phyloP scores from a whole-genome alignment of 305 asterid species.

The Fraxinus sp. region DNA sequence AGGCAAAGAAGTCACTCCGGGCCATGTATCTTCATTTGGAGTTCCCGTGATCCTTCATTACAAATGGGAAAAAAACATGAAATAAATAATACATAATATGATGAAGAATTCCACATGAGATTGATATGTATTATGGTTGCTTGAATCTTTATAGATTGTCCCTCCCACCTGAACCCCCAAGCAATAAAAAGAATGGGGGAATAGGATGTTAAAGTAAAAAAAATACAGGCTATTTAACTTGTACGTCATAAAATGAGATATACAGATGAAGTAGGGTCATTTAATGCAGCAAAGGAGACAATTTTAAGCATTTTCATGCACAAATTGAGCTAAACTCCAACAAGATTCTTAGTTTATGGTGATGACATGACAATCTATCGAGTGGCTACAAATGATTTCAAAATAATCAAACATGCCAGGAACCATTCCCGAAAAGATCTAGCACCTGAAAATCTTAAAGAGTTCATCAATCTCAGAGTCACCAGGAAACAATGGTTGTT shows the following conservation, averaged over 20 bases:
- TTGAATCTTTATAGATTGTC: neutral
- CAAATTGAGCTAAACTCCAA: neutral
- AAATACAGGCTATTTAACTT: neutral
- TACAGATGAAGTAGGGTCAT: neutral
- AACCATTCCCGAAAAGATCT: slow-evolving; percentile 25
- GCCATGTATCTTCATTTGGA: slow-evolving; percentile 92
- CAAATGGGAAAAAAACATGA: slow-evolving; percentile 16
- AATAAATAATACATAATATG: neutral
- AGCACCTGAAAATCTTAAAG: slow-evolving; percentile 84
- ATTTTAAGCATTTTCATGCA: neutral
- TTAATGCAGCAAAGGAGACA: neutral
- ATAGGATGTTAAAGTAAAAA: neutral
- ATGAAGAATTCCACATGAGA: neutral
- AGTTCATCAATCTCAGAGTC: slow-evolving; percentile 98
- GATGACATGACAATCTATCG: neutral
- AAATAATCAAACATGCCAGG: neutral
- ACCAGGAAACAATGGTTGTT: slow-evolving; percentile 82
- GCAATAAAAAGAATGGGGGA: neutral
- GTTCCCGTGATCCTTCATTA: slow-evolving; percentile 78
- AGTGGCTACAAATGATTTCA: neutral
- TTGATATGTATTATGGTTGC: neutral
- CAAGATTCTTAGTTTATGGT: neutral
- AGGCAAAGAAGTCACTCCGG: slow-evolving; percentile 92
- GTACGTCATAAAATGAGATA: neutral
- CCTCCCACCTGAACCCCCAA: neutral